Evolutionary conservation across 2,329 filamentous ascomycete genomes (phyloP), one percentile per base, ranked within the genome.

Genomic region (Bipolaris victoriae): DNA sequence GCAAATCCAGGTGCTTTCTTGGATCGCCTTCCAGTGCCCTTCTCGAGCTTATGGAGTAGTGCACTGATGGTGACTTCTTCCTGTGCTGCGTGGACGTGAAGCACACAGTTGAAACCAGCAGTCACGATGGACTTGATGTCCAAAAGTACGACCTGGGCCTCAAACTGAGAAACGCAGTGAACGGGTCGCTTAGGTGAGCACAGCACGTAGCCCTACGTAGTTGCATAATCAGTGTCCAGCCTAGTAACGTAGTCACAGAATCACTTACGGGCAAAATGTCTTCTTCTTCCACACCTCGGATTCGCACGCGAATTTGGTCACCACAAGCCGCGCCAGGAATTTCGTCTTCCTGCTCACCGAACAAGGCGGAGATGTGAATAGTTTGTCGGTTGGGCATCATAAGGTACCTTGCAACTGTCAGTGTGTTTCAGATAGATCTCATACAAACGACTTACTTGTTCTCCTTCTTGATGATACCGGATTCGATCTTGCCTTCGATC

Each of bases 341-440:
- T 77, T 99, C 95, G 24, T 99, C 95, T 82, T 99, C 95, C 9
- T 92, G 94, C 80, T 99, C 96, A 60, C 93, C 94, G 70, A 97
- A 99, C 3, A 97, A 82, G 4, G 94, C 92, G 1, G 92, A 83
- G 44, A 97, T 87, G 58, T 91, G 88, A 52, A 97, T 86, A 46
- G 86, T 85, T 60, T 94, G 88, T 74, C 88, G 90, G 79, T 96
- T 97, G 44, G 95, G 95, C 95, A 99, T 99, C 89, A 99, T 92
- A 57, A 96, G 80, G 72, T 96, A 87, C 60, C 80, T 87, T 84
- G 45, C 97, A 90, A 76, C 92, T 36, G 29, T 58, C 9, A 58
- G 35, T 29, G 46, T 11, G 41, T 9, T 7, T 22, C 13, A 20
- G 3, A 3, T 15, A 22, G 10, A 11, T 5, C 9, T n/a, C 20